Percentiles rank a stretch among this genome's conserved stretches.
phyloP scores from a whole-genome alignment of 2,329 filamentous ascomycete genomes.

The Aspergillus sp. region DNA sequence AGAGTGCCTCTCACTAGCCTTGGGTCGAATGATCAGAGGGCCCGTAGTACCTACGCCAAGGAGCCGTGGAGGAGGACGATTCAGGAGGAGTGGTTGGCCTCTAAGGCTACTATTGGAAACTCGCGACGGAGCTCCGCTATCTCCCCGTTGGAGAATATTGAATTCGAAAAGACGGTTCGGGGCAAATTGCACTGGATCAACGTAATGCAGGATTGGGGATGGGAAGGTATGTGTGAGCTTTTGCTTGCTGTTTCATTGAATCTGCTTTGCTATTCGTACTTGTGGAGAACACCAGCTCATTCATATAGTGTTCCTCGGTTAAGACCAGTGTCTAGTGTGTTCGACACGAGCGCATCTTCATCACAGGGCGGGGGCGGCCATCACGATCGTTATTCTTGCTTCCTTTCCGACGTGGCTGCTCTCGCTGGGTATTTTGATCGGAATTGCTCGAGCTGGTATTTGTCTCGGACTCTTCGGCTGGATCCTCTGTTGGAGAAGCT shows the following conservation, averaged over 20 bases:
- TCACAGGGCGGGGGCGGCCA: background rate
- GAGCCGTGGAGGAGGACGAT: conserved; percentile 29
- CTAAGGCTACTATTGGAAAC: conserved; percentile 16
- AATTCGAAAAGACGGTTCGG: conserved; percentile 65
- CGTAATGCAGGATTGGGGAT: conserved; percentile 72
- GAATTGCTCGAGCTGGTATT: background rate
- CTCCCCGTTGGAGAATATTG: conserved; percentile 48
- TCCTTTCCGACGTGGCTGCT: background rate
- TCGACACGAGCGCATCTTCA: background rate
- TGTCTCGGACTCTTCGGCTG: background rate
- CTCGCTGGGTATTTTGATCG: background rate
- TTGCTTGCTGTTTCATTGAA: conserved; percentile 8
- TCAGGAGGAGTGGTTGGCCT: conserved; percentile 13
- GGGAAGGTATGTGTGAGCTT: conserved; percentile 61
- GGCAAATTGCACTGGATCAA: conserved; percentile 69
- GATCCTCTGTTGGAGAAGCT: conserved; percentile 1
- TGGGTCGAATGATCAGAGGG: background rate
- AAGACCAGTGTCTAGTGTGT: background rate
- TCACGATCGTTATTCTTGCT: background rate
- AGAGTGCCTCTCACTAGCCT: conserved; percentile 12
- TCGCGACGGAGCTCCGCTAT: conserved; percentile 34
- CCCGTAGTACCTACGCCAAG: conserved; percentile 16
- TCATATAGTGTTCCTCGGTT: conserved; percentile 45
- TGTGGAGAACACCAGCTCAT: conserved; percentile 10
- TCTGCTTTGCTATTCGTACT: conserved; percentile 3